Percentiles rank a stretch among this genome's conserved stretches.
These are phyloP conservation scores for Fonsecaea multimorphosa DNA, from an alignment of 2,329 filamentous ascomycete species.

Conservation along the genomic window DNA sequence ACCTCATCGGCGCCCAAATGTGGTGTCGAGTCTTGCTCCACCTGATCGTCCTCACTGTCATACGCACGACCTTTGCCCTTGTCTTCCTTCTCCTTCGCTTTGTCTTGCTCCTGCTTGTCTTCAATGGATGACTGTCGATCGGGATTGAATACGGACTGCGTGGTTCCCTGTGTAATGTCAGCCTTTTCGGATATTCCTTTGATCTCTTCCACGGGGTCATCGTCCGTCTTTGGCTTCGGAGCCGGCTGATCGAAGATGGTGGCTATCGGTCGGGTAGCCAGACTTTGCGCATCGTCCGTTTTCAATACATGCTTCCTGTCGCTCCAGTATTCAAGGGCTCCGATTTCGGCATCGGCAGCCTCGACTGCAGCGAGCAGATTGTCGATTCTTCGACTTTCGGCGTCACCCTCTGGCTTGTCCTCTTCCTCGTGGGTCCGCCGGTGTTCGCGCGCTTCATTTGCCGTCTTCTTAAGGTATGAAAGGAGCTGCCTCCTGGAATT, in stretches of 20 bases:
- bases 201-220: conserved; percentile 50
- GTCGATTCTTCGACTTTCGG: conserved; percentile 60
- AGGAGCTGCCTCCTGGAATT: conserved; percentile 80
- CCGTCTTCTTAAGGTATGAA: conserved; percentile 68
- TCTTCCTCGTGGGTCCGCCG: conserved; percentile 53
- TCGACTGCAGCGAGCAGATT: conserved; percentile 76
- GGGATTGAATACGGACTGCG: conserved; percentile 13
- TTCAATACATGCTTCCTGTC: conserved; percentile 58
- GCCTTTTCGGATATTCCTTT: conserved; percentile 67
- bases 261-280: conserved; percentile 30
- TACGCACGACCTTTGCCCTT: conserved; percentile 30
- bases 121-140: conserved; percentile 5
- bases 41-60: conserved; percentile 33
- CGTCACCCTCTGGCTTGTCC: conserved; percentile 53
- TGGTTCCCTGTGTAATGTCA: conserved; percentile 44
- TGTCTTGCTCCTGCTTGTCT: conserved; percentile 20
- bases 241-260: conserved; percentile 32
- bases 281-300: conserved; percentile 32
- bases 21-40: conserved; percentile 28
- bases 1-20: conserved; percentile 30
- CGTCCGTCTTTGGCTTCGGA: conserved; percentile 27
- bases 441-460: conserved; percentile 62
- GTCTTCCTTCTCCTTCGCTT: conserved; percentile 24
- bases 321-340: conserved; percentile 84
- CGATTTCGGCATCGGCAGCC: conserved; percentile 80